Conservation (phyloP, 345 rosid genomes). For the Eucalyptus marginata region DNA sequence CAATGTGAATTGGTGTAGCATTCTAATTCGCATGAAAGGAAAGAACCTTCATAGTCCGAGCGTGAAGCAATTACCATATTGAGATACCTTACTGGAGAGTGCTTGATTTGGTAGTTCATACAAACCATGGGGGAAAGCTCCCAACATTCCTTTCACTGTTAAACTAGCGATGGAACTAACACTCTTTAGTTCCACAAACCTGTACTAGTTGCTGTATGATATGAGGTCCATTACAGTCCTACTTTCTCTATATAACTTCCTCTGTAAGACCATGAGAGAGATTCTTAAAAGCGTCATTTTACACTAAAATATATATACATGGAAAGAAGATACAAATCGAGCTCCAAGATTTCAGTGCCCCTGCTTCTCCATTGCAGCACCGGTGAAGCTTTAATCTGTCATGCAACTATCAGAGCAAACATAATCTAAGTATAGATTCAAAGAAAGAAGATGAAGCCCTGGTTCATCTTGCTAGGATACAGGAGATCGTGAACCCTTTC, state of each 20-base stretch:
- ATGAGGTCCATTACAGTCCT: background rate
- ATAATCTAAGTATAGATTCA: background rate
- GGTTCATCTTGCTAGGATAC: background rate
- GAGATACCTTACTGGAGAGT: background rate
- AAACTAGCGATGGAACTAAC: background rate
- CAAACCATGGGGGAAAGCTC: background rate
- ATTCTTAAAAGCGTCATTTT: background rate
- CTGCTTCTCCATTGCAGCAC: background rate
- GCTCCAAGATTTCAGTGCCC: background rate
- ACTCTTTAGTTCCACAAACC: background rate
- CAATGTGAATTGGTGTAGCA: background rate
- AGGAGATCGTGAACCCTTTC: background rate
- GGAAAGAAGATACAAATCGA: background rate
- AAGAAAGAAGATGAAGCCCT: background rate
- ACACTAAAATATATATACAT: background rate
- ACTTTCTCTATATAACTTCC: background rate
- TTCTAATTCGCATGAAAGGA: background rate
- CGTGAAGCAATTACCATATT: background rate
- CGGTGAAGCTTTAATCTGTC: background rate
- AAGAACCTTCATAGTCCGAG: background rate
- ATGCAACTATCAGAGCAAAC: background rate
- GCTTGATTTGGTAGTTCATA: background rate
- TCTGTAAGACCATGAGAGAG: background rate
- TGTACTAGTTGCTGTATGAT: background rate
- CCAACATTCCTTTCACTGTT: background rate